Evolutionary conservation across 768 basidiomycete species (phyloP), one percentile per base, ranked within the genome.

Genomic region (Calocera viscosa): DNA sequence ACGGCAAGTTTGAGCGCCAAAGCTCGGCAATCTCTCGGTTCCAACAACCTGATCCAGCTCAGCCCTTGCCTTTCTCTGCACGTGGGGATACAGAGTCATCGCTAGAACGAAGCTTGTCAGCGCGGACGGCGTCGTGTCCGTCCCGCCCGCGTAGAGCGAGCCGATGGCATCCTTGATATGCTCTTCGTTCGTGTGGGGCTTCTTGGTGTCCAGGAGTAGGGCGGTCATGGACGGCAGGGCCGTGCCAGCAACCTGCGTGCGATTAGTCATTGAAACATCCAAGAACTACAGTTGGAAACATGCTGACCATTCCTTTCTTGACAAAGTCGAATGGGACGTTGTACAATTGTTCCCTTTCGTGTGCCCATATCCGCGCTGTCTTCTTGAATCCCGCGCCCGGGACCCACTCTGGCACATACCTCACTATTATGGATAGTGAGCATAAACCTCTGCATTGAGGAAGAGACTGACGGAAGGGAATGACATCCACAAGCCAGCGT

Each of bases 71-170:
- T 66, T 68, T 30, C 30, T 22, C 38, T 69, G 67, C 8, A 66
- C 64, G 8, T 68, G 67, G 17, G 69, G 69, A 47, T 68, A 64
- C 24, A 68, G 65, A 28, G 68, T 65, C 70, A 70, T 71, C 24
- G 67, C 66, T 32, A 72, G 66, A 28, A 71, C 22, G 65, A 72
- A 69, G 16, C 32, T 32, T 17, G 39, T 49, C 22, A 69, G 3
- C 3, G 67, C 41, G 40, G 69, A 65, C n/a, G 47, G 26, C 14
- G 69, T 53, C 78, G 10, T n/a, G 65, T 11, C 22, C 19, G 19
- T 64, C 76, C 68, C 63, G 80, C 80, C 79, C 5, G 79, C 78
- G 49, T 84, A 84, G 16, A 83, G 74, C 2, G 82, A 80, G 0
- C 79, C 81, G 34, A 80, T 79, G 43, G 77, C 78, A 40, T 78